Base-by-base conservation (phyloP, 768 basidiomycete genomes). In the Inosperma sp. region DNA sequence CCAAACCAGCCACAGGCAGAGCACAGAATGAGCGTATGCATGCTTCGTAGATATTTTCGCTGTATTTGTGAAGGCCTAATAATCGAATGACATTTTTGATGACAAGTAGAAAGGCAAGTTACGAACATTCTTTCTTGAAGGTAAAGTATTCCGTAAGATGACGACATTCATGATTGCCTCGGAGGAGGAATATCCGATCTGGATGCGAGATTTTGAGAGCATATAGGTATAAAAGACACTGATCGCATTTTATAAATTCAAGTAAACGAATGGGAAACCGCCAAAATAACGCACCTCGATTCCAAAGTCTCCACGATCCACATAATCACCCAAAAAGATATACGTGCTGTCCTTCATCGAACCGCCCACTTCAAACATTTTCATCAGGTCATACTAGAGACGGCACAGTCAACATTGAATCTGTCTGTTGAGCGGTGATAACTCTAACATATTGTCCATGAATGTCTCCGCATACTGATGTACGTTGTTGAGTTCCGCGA, bases 71-170 rank as follows among this genome's bases (percentile, higher is more conserved):
- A 54, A 91, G 77, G 66, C 89, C 89, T 93, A 59, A 17, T 7
- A 26, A 10, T 7, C 7, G 16, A 12, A 4, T 26, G 27, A 30
- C 8, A 14, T 22, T 39, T 48, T 21, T 7, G 29, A 30, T 34
- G 27, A 33, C 12, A 44, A 41, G 27, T 50, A 26, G n/a, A n/a
- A n/a, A 37, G 39, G 6, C 17, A 30, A 43, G 33, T 49, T 53
- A 55, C 84, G 69, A 60, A 94, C 87, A 88, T 86, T 98, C 95
- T 55, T 91, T 86, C 72, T 93, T 94, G 75, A 98, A 98, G 7
- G 95, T 97, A 64, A 97, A 97, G 67, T 94, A 96, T 69, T 94
- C 93, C 2, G 95, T 98, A 40, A 98, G 74, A 71, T 98, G 94
- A 30, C 86, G 82, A 65, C 95, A 98, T 75, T 98, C 95, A 70